These are phyloP conservation scores for Pelargonium fulgidum DNA, from an alignment of 441 rosid species.

Conservation along the genomic window DNA sequence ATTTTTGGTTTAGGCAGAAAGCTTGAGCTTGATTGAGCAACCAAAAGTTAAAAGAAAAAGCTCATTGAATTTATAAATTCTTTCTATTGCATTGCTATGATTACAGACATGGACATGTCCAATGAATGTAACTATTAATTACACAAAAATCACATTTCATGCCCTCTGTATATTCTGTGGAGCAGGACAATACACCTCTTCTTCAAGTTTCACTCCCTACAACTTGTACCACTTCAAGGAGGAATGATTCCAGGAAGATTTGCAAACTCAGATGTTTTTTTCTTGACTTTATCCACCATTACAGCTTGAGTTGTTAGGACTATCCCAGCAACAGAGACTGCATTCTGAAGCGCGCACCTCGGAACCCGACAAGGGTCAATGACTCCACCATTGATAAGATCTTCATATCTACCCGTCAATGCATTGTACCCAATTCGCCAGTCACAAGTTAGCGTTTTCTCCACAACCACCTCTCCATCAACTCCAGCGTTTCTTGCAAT, in stretches of 20 bases:
- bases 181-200: neutral
- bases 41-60: too few species aligned
- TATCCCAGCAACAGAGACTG: conserved; percentile 69
- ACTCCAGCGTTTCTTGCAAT: conserved; percentile 71
- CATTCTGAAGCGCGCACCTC: conserved; percentile 72
- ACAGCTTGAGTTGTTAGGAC: conserved; percentile 77
- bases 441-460: conserved; percentile 43
- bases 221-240: neutral
- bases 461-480: conserved; percentile 65
- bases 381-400: conserved; percentile 58
- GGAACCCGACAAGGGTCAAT: conserved; percentile 71
- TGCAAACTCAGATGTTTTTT: conserved; percentile 47
- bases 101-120: too few species aligned
- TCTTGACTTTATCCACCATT: conserved; percentile 54
- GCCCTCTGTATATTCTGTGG: neutral
- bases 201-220: neutral
- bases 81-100: too few species aligned
- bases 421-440: conserved; percentile 78
- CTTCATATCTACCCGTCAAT: conserved; percentile 57
- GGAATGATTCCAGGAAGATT: conserved; percentile 64
- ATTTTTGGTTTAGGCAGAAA: conserved; percentile 6
- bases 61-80: too few species aligned
- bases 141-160: neutral
- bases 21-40: too few species aligned
- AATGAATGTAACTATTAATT: too few species aligned